A percentile compares a stretch with the other conserved stretches of the same genome.
Conservation (phyloP, 345 rosid species). For the Salix dunnii region DNA sequence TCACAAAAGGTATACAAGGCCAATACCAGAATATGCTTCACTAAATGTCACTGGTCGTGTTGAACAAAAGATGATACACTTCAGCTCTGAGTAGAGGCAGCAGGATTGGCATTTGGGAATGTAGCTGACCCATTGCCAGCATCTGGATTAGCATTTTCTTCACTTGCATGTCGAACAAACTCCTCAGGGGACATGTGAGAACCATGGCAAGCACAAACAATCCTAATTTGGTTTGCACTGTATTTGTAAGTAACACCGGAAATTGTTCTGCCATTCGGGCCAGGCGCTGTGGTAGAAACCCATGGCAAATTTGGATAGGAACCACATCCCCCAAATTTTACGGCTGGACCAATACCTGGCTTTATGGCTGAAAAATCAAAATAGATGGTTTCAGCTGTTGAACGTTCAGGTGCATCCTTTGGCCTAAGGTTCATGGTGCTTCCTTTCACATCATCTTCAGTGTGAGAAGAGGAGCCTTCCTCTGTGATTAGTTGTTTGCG, state of each 20-base stretch:
- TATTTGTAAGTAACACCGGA: constrained; percentile 85
- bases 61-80: constrained; percentile 2
- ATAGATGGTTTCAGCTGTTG: constrained; percentile 46
- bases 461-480: constrained; percentile 68
- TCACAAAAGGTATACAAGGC: constrained; percentile 7
- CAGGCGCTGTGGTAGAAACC: constrained; percentile 88
- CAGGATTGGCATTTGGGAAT: constrained; percentile 48
- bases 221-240: constrained; percentile 67
- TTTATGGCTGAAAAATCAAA: constrained; percentile 73
- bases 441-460: constrained; percentile 46
- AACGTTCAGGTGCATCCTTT: constrained; percentile 40
- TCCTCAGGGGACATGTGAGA: constrained; percentile 89
- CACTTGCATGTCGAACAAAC: constrained; percentile 83
- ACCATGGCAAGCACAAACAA: constrained; percentile 98
- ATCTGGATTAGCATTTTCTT: constrained; percentile 53
- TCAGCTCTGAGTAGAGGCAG: constrained; percentile 84
- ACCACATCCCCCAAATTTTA: constrained; percentile 91
- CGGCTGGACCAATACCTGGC: constrained; percentile 77
- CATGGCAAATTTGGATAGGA: constrained; percentile 84
- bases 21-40: constrained; percentile 8
- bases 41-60: neutral
- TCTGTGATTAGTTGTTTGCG: constrained; percentile 63
- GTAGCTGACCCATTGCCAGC: constrained; percentile 44
- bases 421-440: constrained; percentile 35
- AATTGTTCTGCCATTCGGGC: constrained; percentile 80